These are phyloP conservation scores for Xerocomus potaroensis DNA, from an alignment of 768 basidiomycete genomes.

Conservation along the genomic window DNA sequence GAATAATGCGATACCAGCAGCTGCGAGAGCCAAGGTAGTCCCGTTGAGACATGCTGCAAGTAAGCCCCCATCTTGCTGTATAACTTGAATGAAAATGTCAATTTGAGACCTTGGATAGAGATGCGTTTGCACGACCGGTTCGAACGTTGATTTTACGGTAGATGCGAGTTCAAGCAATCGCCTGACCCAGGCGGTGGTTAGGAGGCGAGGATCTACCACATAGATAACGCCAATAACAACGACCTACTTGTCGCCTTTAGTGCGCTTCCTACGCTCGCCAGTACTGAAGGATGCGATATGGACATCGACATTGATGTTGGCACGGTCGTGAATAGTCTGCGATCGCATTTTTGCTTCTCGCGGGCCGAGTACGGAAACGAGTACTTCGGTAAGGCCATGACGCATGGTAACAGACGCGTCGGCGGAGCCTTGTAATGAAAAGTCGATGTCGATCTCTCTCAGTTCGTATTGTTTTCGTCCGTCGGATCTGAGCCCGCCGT, in stretches of 20 bases:
- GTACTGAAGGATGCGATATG: constrained; percentile 84
- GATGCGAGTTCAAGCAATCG: constrained; percentile 84
- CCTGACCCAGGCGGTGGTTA: constrained; percentile 37
- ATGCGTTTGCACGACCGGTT: constrained; percentile 86
- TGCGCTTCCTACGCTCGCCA: constrained; percentile 70
- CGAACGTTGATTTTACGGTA: constrained; percentile 90
- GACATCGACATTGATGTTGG: constrained; percentile 86
- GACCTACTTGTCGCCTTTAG: constrained; percentile 83
- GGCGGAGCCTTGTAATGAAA: constrained; percentile 68
- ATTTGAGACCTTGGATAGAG: constrained; percentile 95
- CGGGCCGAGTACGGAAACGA: constrained; percentile 88
- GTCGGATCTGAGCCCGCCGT: constrained; percentile 87
- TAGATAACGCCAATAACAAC: background rate
- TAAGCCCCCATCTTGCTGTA: constrained; percentile 92
- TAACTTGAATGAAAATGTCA: constrained; percentile 87
- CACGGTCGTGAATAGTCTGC: constrained; percentile 81
- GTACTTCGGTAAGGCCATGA: constrained; percentile 88
- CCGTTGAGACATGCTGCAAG: constrained; percentile 92
- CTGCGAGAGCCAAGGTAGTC: constrained; percentile 86
- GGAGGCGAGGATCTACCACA: background rate
- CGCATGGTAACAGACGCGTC: constrained; percentile 83
- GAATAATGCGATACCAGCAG: constrained; percentile 83
- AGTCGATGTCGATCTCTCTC: constrained; percentile 73
- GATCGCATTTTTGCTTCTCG: constrained; percentile 81
- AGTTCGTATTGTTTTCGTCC: constrained; percentile 91